Base-by-base conservation (phyloP, 495 filamentous ascomycete species). In the Collariella sp. region DNA sequence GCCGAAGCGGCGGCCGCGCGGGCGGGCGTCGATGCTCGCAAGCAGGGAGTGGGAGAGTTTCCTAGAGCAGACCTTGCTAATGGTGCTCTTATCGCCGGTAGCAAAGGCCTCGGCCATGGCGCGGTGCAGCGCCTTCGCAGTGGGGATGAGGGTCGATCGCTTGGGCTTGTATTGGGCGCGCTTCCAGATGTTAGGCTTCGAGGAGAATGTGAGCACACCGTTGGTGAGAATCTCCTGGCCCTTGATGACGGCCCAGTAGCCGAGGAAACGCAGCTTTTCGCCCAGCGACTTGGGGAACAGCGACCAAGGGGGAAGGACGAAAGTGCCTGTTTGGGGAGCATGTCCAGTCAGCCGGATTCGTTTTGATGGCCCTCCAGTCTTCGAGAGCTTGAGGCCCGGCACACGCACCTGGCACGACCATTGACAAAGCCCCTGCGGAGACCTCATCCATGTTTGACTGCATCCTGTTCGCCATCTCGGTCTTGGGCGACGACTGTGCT, bases 81-180 rank as follows among this genome's bases (percentile, higher is more conserved):
- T 61, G 13, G 74, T 76, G 5, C 65, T 52, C 40, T 73, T 67
- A 67, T 91, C 81, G 55, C 83, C 87, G 12, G 67, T 56, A 26
- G 89, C 88, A 52, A 91, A 79, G 9, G 85, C 83, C 51, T 76
- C 77, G 60, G 87, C 85, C 83, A 95, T 87, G 56, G 74, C 63
- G 20, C 70, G 58, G 63, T 95, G 84, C 12, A 93, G 69, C 0
- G 72, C 72, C 48, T 78, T 70, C 13, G 83, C 85, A 10, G 71
- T 72, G 16, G 74, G 70, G 13, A 74, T 71, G 23, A 76, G 67
- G 33, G 66, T 49, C 29, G 67, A 58, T 12, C 69, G 70, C 11
- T 76, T 63, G 33, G 74, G 54, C 55, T 72, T 74, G 58, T 70
- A 65, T 2, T 12, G 44, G 10, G 72, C 62, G 24, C 45, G 52